These are phyloP conservation scores for Talaromyces sp. DNA, from an alignment of 2,329 filamentous ascomycete species.

Conservation along the genomic window DNA sequence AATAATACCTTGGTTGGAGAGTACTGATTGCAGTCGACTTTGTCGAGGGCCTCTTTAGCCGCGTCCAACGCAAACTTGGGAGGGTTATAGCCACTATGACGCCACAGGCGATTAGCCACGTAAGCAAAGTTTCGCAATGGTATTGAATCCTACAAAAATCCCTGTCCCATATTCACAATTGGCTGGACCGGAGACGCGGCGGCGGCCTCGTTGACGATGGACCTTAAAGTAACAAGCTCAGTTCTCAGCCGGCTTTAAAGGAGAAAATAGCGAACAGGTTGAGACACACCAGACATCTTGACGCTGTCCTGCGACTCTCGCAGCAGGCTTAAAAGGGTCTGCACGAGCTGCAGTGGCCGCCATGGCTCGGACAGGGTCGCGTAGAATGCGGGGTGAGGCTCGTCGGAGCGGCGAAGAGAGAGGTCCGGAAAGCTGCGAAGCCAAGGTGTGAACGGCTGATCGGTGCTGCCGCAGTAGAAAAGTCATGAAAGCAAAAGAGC, in stretches of 20 bases:
- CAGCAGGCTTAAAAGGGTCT: conserved; percentile 42
- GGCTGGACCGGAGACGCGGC: conserved; percentile 59
- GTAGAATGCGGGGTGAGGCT: conserved; percentile 8
- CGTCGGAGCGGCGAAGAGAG: conserved; percentile 1
- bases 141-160: conserved; percentile 44
- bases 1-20: conserved; percentile 70
- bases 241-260: not conserved
- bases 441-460: not conserved
- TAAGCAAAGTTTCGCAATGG: not conserved
- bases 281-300: conserved; percentile 45
- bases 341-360: conserved; percentile 31
- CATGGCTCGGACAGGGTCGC: conserved; percentile 27
- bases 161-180: conserved; percentile 66
- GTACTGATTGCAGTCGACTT: conserved; percentile 98
- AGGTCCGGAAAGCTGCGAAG: not conserved
- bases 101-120: not conserved
- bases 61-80: conserved; percentile 86
- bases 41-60: conserved; percentile 81
- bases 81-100: conserved; percentile 73
- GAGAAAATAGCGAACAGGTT: not conserved
- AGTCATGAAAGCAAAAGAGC: not conserved
- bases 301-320: conserved; percentile 44
- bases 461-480: not conserved
- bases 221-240: conserved; percentile 39
- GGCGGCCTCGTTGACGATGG: conserved; percentile 63